Base-by-base conservation (phyloP, 805 yeast species). In the Pichia exigua region DNA sequence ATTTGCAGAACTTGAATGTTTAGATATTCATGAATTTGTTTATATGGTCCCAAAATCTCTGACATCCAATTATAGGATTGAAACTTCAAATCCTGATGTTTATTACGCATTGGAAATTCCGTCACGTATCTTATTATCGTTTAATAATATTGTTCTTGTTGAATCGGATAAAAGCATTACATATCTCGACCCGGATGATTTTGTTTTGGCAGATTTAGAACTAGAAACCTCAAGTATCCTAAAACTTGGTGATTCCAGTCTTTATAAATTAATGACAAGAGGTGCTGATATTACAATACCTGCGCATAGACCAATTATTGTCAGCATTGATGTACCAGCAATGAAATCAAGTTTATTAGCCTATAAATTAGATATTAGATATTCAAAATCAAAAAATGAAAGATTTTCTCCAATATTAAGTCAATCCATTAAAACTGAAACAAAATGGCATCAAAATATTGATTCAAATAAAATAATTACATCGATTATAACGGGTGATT, bases 371-470 rank as follows among this genome's bases (percentile, higher is more conserved):
- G 69, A 66, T 48, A 57, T 66, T 6, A 53, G 69, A 27, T 66
- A 64, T 49, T 57, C 56, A 42, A 58, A 58, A 22, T 61, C 67
- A 5, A 55, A 51, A 22, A 38, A 26, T 9, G 70, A 65, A 48
- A 55, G 61, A 44, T 85, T 83, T 59, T 66, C 78, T 21, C 87
- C 95, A 1, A 72, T 89, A 39, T 65, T 86, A 3, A 74, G 89
- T 51, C 96, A 90, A 65, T 77, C 77, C 69, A 70, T 79, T 4
- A 69, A 72, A 12, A 82, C 80, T 38, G 97, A 91, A 63, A 76
- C 88, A 0, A 89, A 88, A 67, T 91, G 92, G 90, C 86, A 82
- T 59, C 66, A 85, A 10, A 75, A 82, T 50, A 53, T 82, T 1
- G 63, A 70, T 8, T 63, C 70, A 4, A 64, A 71, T 21, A 63